Evolutionary conservation across 768 basidiomycete species (phyloP).

Genomic region (Hypholoma fasciculare): DNA sequence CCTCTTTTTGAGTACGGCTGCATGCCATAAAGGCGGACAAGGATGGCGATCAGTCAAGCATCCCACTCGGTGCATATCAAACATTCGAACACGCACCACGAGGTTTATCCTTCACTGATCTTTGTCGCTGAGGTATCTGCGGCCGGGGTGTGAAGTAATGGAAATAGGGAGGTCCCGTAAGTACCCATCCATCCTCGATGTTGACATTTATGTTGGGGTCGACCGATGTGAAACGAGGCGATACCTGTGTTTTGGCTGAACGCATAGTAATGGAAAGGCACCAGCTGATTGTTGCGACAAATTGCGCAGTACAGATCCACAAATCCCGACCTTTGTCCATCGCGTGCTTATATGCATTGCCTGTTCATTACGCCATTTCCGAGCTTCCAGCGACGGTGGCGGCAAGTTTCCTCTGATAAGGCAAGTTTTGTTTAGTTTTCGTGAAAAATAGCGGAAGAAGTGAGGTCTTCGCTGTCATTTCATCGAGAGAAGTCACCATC

Average conservation of each 20-base stretch:
- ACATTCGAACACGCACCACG: constrained; percentile 4
- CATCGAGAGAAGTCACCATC: neutral
- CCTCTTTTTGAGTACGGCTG: constrained; percentile 10
- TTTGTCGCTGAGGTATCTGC: neutral
- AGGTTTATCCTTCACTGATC: neutral
- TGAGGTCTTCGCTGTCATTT: neutral
- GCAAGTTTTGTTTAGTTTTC: neutral
- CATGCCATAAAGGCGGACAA: neutral
- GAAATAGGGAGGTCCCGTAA: neutral
- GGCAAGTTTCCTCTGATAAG: neutral
- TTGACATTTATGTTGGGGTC: neutral
- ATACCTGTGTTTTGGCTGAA: neutral
- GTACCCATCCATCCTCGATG: neutral
- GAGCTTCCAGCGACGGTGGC: neutral
- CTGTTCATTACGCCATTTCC: constrained; percentile 3
- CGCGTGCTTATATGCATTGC: neutral
- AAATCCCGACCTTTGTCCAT: constrained; percentile 2
- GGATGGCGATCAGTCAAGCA: neutral
- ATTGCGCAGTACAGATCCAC: neutral
- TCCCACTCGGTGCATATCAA: neutral
- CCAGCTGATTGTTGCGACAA: neutral
- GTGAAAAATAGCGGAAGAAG: constrained; percentile 1
- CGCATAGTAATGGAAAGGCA: neutral
- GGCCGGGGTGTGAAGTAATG: neutral
- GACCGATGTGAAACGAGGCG: neutral